Conservation (phyloP, 352 stramenopile species). For the Globisporangium megalacanthum region DNA sequence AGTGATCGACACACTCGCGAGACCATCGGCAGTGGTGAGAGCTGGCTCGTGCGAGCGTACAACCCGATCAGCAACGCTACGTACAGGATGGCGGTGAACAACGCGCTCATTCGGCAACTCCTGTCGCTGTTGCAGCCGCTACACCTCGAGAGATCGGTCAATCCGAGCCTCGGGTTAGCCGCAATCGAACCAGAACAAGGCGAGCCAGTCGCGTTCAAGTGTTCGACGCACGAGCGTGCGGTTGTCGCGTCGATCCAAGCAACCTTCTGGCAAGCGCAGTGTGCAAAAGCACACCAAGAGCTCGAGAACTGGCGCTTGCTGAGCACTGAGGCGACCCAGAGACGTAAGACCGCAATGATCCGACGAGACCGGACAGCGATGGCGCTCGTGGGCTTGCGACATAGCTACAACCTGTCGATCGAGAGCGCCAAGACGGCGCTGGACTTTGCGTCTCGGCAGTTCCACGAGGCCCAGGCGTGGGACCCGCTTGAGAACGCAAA, state of each 20-base stretch:
- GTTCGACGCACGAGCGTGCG: conserved; percentile 14
- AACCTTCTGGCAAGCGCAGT: conserved; percentile 20
- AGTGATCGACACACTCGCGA: neutral
- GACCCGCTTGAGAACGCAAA: conserved; percentile 80
- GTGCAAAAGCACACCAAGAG: conserved; percentile 15
- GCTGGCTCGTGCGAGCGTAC: conserved; percentile 66
- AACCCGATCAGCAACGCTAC: conserved; percentile 43
- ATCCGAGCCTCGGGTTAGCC: neutral
- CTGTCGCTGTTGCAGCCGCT: conserved; percentile 12
- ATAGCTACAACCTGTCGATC: conserved; percentile 21
- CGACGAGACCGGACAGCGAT: conserved; percentile 19
- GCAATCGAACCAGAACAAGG: neutral
- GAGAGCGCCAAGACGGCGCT: conserved; percentile 37
- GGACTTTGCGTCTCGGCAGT: conserved; percentile 44
- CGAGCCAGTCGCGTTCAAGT: conserved; percentile 20
- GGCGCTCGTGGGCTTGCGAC: conserved; percentile 16
- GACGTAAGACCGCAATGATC: conserved; percentile 25
- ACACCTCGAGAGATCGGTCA: neutral
- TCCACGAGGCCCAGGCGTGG: conserved; percentile 66
- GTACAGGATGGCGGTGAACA: conserved; percentile 47
- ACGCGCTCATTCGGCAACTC: conserved; percentile 37
- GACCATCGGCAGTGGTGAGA: conserved; percentile 10
- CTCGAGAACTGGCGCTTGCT: conserved; percentile 36
- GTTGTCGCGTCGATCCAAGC: conserved; percentile 11
- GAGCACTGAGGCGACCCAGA: conserved; percentile 30